These are phyloP conservation scores for Diaporthe capsici DNA, from an alignment of 2,329 filamentous ascomycete species.

Conservation along the genomic window DNA sequence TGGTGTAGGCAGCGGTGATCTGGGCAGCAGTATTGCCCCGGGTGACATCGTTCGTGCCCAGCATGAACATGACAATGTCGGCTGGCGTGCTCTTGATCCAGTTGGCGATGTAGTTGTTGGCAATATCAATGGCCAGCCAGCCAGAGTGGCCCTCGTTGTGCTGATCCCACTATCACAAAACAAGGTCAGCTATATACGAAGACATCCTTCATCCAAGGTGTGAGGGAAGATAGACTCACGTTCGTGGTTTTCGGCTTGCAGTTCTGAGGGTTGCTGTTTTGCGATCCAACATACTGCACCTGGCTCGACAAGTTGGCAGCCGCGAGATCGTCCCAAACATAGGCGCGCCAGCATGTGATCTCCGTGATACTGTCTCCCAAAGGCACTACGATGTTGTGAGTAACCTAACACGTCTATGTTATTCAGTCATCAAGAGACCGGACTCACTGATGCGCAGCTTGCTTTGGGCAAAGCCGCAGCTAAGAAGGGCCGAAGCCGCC, in stretches of 20 bases:
- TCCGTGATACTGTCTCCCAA: slow-evolving; percentile 62
- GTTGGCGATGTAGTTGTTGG: slow-evolving; percentile 55
- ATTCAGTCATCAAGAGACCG: neutral
- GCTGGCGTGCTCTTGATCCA: slow-evolving; percentile 56
- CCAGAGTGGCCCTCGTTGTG: slow-evolving; percentile 62
- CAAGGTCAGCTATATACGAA: neutral
- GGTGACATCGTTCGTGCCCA: slow-evolving; percentile 61
- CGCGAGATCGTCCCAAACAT: slow-evolving; percentile 57
- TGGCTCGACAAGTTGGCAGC: slow-evolving; percentile 51
- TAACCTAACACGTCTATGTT: neutral
- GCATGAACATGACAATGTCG: slow-evolving; percentile 61
- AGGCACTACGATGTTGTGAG: slow-evolving; percentile 50
- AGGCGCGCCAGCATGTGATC: slow-evolving; percentile 60
- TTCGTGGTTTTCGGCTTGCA: slow-evolving; percentile 51
- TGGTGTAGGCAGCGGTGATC: slow-evolving; percentile 57
- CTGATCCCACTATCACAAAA: slow-evolving; percentile 49
- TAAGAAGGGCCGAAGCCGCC: neutral
- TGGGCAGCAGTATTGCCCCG: slow-evolving; percentile 49
- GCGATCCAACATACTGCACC: slow-evolving; percentile 59
- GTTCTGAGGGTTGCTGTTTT: slow-evolving; percentile 54
- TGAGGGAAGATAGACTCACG: neutral
- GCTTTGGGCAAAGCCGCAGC: slow-evolving; percentile 1
- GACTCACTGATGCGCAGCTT: slow-evolving; percentile 16
- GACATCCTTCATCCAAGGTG: no score
- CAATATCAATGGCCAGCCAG: slow-evolving; percentile 59